Evolutionary conservation across 2,329 filamentous ascomycete genomes (phyloP).

Genomic region (Arachnopeziza araneosa): DNA sequence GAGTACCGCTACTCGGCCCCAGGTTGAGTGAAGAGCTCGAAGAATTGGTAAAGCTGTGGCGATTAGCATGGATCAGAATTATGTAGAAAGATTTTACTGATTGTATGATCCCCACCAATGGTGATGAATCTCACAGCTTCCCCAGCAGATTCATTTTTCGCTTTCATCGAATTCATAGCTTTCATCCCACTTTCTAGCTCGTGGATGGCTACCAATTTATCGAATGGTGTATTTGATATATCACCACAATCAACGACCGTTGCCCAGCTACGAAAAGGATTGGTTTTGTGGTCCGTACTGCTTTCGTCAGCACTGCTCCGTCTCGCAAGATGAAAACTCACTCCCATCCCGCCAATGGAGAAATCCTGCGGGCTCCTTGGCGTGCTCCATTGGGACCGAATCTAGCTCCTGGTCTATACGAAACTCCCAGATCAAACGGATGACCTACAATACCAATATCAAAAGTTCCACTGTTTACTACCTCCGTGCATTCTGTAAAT

Average conservation of each 20-base stretch:
- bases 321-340: slow-evolving; percentile 9
- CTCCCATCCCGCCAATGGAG: slow-evolving; percentile 21
- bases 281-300: slow-evolving; percentile 26
- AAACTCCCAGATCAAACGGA: slow-evolving; percentile 28
- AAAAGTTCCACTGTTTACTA: slow-evolving; percentile 21
- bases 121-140: slow-evolving; percentile 25
- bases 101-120: slow-evolving; percentile 30
- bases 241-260: slow-evolving; percentile 28
- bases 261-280: slow-evolving; percentile 28
- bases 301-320: background rate
- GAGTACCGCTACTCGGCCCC: slow-evolving; percentile 26
- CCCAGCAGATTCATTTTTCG: slow-evolving; percentile 23
- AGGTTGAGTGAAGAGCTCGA: slow-evolving; percentile 26
- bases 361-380: slow-evolving; percentile 24
- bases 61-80: background rate
- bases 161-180: slow-evolving; percentile 16
- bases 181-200: slow-evolving; percentile 27
- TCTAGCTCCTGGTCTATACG: slow-evolving; percentile 27
- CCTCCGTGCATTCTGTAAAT: slow-evolving; percentile 22
- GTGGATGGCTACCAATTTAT: slow-evolving; percentile 25
- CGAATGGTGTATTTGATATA: slow-evolving; percentile 27
- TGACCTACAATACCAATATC: slow-evolving; percentile 29
- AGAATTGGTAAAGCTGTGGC: slow-evolving; percentile 26
- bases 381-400: slow-evolving; percentile 29
- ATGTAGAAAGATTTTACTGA: slow-evolving; percentile 17